A percentile compares a stretch with the other conserved stretches of the same genome.
Evolutionary conservation across 768 basidiomycete genomes (phyloP).

Genomic region (Tylopilus plumbeoviolaceoides): DNA sequence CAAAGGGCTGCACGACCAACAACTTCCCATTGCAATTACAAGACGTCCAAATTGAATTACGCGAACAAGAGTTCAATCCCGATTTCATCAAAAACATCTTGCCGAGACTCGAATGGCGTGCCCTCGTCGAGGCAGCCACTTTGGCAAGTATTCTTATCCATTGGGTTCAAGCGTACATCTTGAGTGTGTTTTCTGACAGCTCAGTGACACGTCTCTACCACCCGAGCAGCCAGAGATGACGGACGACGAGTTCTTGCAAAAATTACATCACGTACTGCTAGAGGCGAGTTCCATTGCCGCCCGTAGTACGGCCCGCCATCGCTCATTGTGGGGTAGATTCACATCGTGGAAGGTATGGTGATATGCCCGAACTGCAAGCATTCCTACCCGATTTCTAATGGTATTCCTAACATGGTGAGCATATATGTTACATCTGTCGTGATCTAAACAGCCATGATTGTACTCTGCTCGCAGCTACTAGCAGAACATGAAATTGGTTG

Average conservation of each 20-base stretch:
- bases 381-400: constrained; percentile 84
- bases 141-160: constrained; percentile 46
- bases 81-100: constrained; percentile 84
- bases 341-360: constrained; percentile 91
- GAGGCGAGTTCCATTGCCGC: constrained; percentile 51
- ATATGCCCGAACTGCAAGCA: constrained; percentile 90
- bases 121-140: constrained; percentile 75
- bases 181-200: constrained; percentile 38
- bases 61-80: constrained; percentile 84
- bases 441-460: not conserved
- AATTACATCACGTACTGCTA: constrained; percentile 86
- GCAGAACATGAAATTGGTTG: constrained; percentile 88
- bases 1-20: constrained; percentile 85
- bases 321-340: constrained; percentile 53
- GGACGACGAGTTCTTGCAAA: constrained; percentile 78
- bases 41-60: constrained; percentile 74
- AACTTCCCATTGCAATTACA: constrained; percentile 89
- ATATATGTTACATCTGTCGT: constrained; percentile 5
- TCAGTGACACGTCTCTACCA: constrained; percentile 84
- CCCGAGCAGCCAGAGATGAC: constrained; percentile 67
- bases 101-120: constrained; percentile 87
- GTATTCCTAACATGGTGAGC: constrained; percentile 95
- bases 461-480: constrained; percentile 53
- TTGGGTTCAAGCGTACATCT: not conserved
- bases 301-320: not conserved